Evolutionary conservation across 306 rosid genomes (phyloP), one percentile per base, ranked within the genome.

Genomic region (Datisca glomerata): DNA sequence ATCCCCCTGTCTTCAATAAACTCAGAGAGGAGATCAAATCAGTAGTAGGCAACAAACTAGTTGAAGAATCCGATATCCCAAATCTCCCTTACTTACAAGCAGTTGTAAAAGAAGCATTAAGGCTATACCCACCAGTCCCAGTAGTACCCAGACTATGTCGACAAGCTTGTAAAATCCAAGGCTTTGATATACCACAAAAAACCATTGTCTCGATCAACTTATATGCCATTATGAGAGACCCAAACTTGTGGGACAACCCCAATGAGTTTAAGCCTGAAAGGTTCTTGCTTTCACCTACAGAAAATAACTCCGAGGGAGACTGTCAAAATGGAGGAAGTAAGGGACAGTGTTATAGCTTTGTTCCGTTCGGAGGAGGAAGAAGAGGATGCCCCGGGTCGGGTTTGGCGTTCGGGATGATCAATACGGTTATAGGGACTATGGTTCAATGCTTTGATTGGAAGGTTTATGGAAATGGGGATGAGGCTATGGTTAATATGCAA

Each of bases 371-470:
- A 18, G 71, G 33, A 0, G 76, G 80, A 29, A 51, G 72, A 51
- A 68, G 64, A 48, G 63, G 64, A 16, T 68, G 72, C 24, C 75
- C 64, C 0, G 69, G 75, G 10, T 60, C 72, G 22, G 28, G 34
- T 6, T 32, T 73, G 34, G 72, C 67, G 18, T 43, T 53, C 33
- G 52, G 13, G 49, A 12, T 73, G 56, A 51, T 68, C 29, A 56
- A 56, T 41, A 44, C 55, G 25, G 28, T 59, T n/a, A 9, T 73
- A 43, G 75, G 66, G 19, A 49, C 67, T 27, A 46, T 64, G 75
- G 72, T 73, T 34, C 69, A 73, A 36, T 73, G 72, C 53, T 68
- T 73, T 56, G 75, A 68, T 56, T 73, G 69, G 72, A 64, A 56
- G 34, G 53, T 64, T 64, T 56, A 45, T 34, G 50, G 50, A 41